Conservation (phyloP, 2,329 filamentous ascomycete species). For the Pezicula neosporulosa region DNA sequence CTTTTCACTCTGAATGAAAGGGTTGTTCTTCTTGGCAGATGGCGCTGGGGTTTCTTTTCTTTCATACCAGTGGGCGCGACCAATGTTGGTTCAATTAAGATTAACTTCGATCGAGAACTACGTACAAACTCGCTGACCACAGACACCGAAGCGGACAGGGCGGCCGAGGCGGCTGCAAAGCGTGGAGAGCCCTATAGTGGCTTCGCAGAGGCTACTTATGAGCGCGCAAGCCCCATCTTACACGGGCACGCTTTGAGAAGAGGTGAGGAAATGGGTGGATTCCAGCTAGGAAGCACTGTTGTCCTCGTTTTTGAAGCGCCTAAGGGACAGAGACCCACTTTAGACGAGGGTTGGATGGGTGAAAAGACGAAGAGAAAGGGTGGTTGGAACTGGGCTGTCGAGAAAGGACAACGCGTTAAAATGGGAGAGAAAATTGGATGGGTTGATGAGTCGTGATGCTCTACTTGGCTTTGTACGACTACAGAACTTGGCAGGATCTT, state of each 20-base stretch:
- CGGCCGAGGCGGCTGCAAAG: constrained; percentile 73
- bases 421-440: constrained; percentile 83
- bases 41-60: constrained; percentile 97
- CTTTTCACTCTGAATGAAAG: constrained; percentile 97
- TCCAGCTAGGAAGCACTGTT: constrained; percentile 91
- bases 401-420: constrained; percentile 84
- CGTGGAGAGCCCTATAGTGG: constrained; percentile 83
- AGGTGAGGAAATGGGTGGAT: constrained; percentile 97
- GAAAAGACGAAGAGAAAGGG: constrained; percentile 51
- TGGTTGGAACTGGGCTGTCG: constrained; percentile 82
- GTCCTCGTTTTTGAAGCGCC: constrained; percentile 97
- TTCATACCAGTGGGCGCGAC: constrained; percentile 95
- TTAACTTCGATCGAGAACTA: constrained; percentile 95
- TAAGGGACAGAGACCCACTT: constrained; percentile 50
- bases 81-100: constrained; percentile 92
- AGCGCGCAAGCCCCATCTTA: constrained; percentile 70
- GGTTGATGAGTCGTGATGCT: constrained; percentile 48
- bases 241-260: constrained; percentile 78
- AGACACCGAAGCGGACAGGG: constrained; percentile 85
- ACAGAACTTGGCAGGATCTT: background rate
- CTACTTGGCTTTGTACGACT: background rate
- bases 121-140: constrained; percentile 90
- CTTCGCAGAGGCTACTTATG: constrained; percentile 89
- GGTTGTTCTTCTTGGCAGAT: constrained; percentile 87
- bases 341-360: constrained; percentile 57